Evolutionary conservation across 2,329 filamentous ascomycete species (phyloP).

Genomic region (Fusarium euwallaceae): DNA sequence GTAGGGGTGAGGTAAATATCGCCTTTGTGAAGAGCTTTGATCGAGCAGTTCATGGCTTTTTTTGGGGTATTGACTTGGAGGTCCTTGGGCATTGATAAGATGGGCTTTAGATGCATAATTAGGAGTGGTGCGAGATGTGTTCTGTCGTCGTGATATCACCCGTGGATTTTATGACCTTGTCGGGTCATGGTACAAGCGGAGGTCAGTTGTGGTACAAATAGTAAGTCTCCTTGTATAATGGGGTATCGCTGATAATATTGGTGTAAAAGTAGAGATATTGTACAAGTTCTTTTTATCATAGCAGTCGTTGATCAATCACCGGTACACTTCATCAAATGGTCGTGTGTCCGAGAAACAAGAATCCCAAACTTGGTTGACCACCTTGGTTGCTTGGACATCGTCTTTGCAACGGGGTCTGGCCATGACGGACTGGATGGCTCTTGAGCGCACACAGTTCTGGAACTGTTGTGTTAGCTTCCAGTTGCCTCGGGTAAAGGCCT

Average conservation of each 20-base stretch:
- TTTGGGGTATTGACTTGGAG: no score
- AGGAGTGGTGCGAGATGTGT: background rate
- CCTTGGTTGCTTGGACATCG: constrained; percentile 85
- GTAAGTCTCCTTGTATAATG: constrained; percentile 3
- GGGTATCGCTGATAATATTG: constrained; percentile 46
- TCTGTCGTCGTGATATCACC: background rate
- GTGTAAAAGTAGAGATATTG: constrained; percentile 40
- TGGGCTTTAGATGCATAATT: background rate
- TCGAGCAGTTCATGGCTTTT: no score
- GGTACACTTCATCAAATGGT: constrained; percentile 97
- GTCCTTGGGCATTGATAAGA: no score
- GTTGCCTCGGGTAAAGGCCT: constrained; percentile 87
- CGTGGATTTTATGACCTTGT: background rate
- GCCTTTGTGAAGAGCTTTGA: no score
- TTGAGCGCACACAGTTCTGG: constrained; percentile 87
- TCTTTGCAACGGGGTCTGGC: constrained; percentile 85
- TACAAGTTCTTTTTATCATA: constrained; percentile 37
- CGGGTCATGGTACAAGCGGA: background rate
- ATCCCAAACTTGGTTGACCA: constrained; percentile 98
- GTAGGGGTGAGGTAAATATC: no score
- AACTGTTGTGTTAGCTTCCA: constrained; percentile 93
- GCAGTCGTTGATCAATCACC: constrained; percentile 60
- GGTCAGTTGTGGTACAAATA: background rate
- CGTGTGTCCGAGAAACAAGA: constrained; percentile 95
- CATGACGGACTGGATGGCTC: constrained; percentile 85